These are phyloP conservation scores for Schizothecium vesticola DNA, from an alignment of 495 filamentous ascomycete species.

Conservation along the genomic window DNA sequence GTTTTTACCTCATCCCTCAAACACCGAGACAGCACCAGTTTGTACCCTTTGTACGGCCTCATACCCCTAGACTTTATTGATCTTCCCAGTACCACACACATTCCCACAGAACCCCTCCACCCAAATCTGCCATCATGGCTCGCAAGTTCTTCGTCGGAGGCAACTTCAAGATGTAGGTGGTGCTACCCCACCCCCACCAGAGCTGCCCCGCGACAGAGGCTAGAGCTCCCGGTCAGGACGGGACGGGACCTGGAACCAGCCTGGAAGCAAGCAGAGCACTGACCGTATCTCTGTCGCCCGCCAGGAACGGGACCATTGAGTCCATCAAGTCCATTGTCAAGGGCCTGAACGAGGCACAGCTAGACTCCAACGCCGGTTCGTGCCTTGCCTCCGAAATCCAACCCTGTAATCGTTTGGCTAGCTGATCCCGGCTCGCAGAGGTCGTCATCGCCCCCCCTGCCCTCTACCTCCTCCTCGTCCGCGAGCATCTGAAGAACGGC, in stretches of 20 bases:
- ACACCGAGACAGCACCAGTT: not conserved
- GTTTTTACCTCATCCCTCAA: constrained; percentile 9
- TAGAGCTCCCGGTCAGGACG: constrained; percentile 16
- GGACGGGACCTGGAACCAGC: constrained; percentile 6
- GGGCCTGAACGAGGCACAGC: constrained; percentile 73
- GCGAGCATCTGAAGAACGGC: constrained; percentile 56
- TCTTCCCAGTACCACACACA: not conserved
- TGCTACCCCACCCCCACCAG: constrained; percentile 32
- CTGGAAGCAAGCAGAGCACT: not conserved
- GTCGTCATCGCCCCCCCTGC: constrained; percentile 89
- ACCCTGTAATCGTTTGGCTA: constrained; percentile 9
- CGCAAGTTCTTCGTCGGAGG: constrained; percentile 99
- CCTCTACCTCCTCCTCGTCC: constrained; percentile 82
- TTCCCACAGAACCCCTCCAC: not conserved
- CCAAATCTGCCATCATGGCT: constrained; percentile 60
- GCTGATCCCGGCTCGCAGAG: constrained; percentile 46
- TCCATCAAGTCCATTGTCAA: constrained; percentile 82
- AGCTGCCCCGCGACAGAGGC: constrained; percentile 20
- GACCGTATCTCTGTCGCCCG: not conserved
- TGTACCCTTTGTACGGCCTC: not conserved
- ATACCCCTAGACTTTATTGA: not conserved
- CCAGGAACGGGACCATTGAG: constrained; percentile 85
- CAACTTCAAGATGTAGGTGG: constrained; percentile 94
- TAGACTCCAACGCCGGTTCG: constrained; percentile 64
- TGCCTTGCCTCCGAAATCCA: not conserved